phyloP scores from a whole-genome alignment of 257 asterid species.

The Solanum verrucosum region DNA sequence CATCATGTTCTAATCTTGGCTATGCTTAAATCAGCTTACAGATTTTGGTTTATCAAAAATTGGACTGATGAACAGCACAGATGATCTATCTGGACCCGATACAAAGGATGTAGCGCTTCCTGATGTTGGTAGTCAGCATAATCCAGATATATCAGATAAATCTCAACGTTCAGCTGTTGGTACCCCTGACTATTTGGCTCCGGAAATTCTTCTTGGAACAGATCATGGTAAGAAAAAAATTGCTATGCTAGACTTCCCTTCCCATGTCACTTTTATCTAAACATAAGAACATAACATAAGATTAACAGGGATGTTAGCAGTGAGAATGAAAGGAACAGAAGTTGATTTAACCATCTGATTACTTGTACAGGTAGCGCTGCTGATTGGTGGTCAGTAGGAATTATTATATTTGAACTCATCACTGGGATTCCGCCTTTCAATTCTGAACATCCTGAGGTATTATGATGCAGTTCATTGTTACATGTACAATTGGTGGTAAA shows the following conservation, averaged over 20 bases:
- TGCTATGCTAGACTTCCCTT: slow-evolving; percentile 7
- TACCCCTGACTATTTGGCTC: slow-evolving; percentile 97
- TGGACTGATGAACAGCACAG: slow-evolving; percentile 90
- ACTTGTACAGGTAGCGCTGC: slow-evolving; percentile 61
- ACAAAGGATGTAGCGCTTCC: slow-evolving; percentile 21
- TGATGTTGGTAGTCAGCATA: slow-evolving; percentile 34
- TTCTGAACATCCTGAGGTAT: slow-evolving; percentile 86
- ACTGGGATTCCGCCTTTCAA: slow-evolving; percentile 78
- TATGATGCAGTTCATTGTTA: neutral
- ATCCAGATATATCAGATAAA: slow-evolving; percentile 25
- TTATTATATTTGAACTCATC: slow-evolving; percentile 70
- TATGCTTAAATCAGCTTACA: slow-evolving; percentile 62
- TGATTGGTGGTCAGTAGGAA: slow-evolving; percentile 98
- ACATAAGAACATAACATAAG: neutral
- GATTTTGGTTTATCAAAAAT: slow-evolving; percentile 93
- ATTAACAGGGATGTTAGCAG: neutral
- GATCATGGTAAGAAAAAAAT: slow-evolving; percentile 64
- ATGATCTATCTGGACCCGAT: slow-evolving; percentile 61
- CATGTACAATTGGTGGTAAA: neutral
- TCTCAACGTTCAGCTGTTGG: slow-evolving; percentile 79
- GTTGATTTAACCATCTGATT: neutral
- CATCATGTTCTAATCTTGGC: slow-evolving; percentile 12
- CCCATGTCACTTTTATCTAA: neutral
- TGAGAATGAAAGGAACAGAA: neutral
- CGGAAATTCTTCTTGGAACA: slow-evolving; percentile 94